phyloP scores from a whole-genome alignment of 768 basidiomycete genomes.

The Terana coerulea region DNA sequence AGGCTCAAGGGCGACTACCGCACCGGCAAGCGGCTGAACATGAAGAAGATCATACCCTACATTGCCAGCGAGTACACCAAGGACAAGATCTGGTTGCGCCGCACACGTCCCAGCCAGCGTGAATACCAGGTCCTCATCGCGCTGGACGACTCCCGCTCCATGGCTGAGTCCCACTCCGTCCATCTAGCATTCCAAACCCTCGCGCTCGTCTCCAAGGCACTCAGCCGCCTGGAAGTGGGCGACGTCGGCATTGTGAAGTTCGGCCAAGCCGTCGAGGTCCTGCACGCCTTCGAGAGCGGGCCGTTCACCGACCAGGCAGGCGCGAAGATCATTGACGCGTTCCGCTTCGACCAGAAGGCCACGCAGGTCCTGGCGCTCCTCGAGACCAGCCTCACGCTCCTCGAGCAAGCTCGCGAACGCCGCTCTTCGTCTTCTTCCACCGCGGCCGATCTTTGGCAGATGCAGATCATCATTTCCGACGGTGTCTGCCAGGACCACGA shows the following conservation, averaged over 20 bases:
- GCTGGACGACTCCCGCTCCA: conserved; percentile 94
- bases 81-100: conserved; percentile 97
- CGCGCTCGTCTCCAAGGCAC: conserved; percentile 85
- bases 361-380: conserved; percentile 85
- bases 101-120: conserved; percentile 88
- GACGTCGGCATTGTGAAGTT: conserved; percentile 91
- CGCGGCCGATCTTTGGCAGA: conserved; percentile 89
- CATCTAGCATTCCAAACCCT: conserved; percentile 94
- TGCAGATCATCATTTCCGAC: conserved; percentile 97
- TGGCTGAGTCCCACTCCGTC: conserved; percentile 90
- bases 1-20: conserved; percentile 95
- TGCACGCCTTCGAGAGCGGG: conserved; percentile 83
- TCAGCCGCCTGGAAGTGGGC: conserved; percentile 92
- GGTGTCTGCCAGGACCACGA: conserved; percentile 99
- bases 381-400: conserved; percentile 69
- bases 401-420: conserved; percentile 73
- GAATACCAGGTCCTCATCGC: conserved; percentile 96
- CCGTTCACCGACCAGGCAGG: conserved; percentile 81
- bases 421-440: conserved; percentile 56
- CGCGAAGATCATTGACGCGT: conserved; percentile 73
- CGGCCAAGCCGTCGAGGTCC: conserved; percentile 80
- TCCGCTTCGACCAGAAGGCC: conserved; percentile 85
- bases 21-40: conserved; percentile 95
- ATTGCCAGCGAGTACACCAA: conserved; percentile 99
- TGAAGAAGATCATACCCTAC: conserved; percentile 98